These are phyloP conservation scores for Gilbertella persicaria DNA, from an alignment of 371 early-diverging fungal species.

Conservation along the genomic window DNA sequence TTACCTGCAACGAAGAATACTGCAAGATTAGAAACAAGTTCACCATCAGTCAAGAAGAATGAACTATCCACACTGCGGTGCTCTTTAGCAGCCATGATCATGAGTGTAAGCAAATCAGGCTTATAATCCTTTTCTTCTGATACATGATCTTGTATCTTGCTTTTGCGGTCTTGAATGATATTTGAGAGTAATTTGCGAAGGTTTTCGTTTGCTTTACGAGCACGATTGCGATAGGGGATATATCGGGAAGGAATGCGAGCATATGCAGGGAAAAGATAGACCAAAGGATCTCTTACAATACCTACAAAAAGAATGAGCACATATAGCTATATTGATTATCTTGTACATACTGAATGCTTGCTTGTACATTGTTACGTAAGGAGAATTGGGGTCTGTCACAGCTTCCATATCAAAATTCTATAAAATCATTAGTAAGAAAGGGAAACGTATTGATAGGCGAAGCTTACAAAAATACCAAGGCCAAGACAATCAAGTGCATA, in stretches of 20 bases:
- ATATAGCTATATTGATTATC: not conserved
- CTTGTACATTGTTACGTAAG: conserved; percentile 21
- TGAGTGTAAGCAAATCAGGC: conserved; percentile 44
- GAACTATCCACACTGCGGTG: conserved; percentile 1
- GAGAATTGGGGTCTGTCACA: conserved; percentile 7
- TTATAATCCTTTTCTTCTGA: conserved; percentile 8
- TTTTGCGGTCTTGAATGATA: conserved; percentile 17
- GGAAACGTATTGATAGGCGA: no score
- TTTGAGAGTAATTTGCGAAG: conserved; percentile 18
- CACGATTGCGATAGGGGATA: conserved; percentile 27
- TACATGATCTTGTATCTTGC: conserved; percentile 1
- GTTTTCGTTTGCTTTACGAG: conserved; percentile 12
- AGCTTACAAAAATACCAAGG: conserved; percentile 16
- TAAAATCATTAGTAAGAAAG: not conserved
- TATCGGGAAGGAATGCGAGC: conserved; percentile 23
- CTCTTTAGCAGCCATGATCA: conserved; percentile 36
- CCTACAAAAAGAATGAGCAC: conserved; percentile 8
- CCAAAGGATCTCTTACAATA: conserved; percentile 19
- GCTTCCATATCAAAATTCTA: conserved; percentile 14
- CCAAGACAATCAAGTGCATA: conserved; percentile 20
- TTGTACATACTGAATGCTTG: conserved; percentile 28
- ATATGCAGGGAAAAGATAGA: conserved; percentile 29
- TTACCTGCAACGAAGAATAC: conserved; percentile 44
- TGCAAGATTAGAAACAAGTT: conserved; percentile 24
- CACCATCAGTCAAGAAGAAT: conserved; percentile 20